phyloP scores from a whole-genome alignment of 2,329 filamentous ascomycete species.

The Trichophyton mentagrophytes region DNA sequence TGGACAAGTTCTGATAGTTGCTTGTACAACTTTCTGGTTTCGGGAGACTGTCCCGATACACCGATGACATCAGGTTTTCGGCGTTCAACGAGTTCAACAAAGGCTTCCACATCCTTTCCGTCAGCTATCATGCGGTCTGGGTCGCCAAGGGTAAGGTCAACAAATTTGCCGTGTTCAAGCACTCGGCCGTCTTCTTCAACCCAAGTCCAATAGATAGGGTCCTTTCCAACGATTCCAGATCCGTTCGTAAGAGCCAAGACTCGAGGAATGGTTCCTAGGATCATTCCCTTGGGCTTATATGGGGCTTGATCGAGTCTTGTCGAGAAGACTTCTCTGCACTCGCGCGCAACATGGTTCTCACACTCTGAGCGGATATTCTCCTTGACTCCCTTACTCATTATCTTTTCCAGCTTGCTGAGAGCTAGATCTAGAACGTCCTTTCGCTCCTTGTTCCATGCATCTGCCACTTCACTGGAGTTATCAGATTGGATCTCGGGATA shows the following conservation, averaged over 20 bases:
- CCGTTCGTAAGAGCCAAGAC: constrained; percentile 82
- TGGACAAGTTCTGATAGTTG: constrained; percentile 68
- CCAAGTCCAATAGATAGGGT: constrained; percentile 81
- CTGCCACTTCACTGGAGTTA: constrained; percentile 86
- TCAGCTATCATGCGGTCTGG: constrained; percentile 55
- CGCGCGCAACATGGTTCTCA: constrained; percentile 79
- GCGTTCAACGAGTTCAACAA: constrained; percentile 66
- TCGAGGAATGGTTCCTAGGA: constrained; percentile 73
- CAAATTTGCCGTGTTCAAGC: constrained; percentile 76
- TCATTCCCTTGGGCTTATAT: constrained; percentile 87
- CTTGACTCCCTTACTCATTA: constrained; percentile 86
- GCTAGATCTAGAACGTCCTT: constrained; percentile 73
- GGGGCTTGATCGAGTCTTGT: constrained; percentile 89
- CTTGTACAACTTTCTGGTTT: constrained; percentile 70
- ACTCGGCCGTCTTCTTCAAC: constrained; percentile 86
- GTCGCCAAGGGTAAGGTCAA: constrained; percentile 57
- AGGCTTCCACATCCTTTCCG: constrained; percentile 51
- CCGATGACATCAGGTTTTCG: constrained; percentile 81
- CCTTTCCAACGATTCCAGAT: constrained; percentile 57
- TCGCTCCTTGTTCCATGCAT: constrained; percentile 85
- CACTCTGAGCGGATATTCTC: constrained; percentile 88
- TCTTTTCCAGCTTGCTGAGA: constrained; percentile 64
- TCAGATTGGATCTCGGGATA: constrained; percentile 82
- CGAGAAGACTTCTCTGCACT: constrained; percentile 77
- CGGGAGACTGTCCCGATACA: constrained; percentile 76